A percentile compares a stretch with the other conserved stretches of the same genome.
Conservation (phyloP, 1,284 basidiomycete species). For the Paramarasmius palmivorus region DNA sequence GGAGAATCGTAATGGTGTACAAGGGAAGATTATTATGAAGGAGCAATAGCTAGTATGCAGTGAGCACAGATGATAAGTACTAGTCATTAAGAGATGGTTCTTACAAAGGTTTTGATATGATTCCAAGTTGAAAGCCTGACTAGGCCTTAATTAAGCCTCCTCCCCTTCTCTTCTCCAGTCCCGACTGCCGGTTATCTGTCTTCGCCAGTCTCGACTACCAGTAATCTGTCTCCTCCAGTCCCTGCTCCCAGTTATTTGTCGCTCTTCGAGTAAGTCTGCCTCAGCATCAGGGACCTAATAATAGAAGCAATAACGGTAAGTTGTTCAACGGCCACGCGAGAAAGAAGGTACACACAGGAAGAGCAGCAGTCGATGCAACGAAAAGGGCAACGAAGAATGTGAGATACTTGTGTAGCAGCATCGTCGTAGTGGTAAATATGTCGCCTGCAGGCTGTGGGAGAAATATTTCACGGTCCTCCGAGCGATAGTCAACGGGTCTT, state of each 20-base stretch:
- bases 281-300: slow-evolving; percentile 1
- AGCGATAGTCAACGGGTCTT: background rate
- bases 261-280: background rate
- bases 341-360: slow-evolving; percentile 8
- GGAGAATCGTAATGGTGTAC: too few species aligned
- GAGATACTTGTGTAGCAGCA: slow-evolving; percentile 7
- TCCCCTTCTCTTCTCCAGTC: slow-evolving; percentile 5
- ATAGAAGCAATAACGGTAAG: background rate
- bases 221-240: slow-evolving; percentile 9
- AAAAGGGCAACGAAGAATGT: slow-evolving; percentile 9
- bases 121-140: too few species aligned
- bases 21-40: background rate
- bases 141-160: background rate
- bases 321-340: background rate
- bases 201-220: slow-evolving; percentile 4
- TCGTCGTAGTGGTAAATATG: background rate
- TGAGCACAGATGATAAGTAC: too few species aligned
- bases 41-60: background rate
- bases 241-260: slow-evolving; percentile 3
- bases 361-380: slow-evolving; percentile 8
- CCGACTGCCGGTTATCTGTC: slow-evolving; percentile 4
- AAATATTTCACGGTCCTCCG: background rate
- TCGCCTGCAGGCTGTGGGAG: background rate
- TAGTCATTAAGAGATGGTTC: too few species aligned
- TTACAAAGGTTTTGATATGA: too few species aligned